Evolutionary conservation across 352 stramenopile species (phyloP).

Genomic region (Phytophthora europaea): DNA sequence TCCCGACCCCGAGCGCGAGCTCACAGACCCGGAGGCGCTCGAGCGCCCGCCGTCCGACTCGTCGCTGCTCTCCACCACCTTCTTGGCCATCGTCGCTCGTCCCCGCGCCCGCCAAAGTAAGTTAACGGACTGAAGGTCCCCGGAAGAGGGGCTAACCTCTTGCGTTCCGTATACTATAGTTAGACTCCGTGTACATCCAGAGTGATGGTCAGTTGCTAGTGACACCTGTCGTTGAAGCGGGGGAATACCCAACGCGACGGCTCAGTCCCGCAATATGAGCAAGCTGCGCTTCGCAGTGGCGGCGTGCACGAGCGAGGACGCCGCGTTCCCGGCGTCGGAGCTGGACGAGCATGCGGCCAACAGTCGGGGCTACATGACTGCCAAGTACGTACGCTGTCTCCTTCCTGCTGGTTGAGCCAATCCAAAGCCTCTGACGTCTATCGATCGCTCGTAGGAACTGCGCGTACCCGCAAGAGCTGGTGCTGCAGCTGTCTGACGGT

Average conservation of each 20-base stretch:
- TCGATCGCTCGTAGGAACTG: slow-evolving; percentile 64
- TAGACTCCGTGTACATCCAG: neutral
- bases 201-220: slow-evolving; percentile 23
- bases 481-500: slow-evolving; percentile 83
- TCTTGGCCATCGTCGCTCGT: slow-evolving; percentile 60
- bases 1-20: slow-evolving; percentile 56
- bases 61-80: slow-evolving; percentile 82
- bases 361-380: slow-evolving; percentile 83
- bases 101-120: neutral
- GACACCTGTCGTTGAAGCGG: slow-evolving; percentile 23
- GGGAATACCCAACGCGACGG: slow-evolving; percentile 4
- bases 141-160: too few species aligned
- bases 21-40: slow-evolving; percentile 65
- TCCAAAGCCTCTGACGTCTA: neutral
- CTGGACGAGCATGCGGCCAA: slow-evolving; percentile 83
- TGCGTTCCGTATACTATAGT: too few species aligned
- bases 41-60: slow-evolving; percentile 74
- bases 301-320: slow-evolving; percentile 90
- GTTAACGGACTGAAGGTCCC: slow-evolving; percentile 19
- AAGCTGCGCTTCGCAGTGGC: slow-evolving; percentile 90
- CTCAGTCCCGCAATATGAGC: slow-evolving; percentile 56
- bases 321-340: slow-evolving; percentile 82
- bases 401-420: neutral
- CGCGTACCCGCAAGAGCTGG: slow-evolving; percentile 94
- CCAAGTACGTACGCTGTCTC: slow-evolving; percentile 49